These are phyloP conservation scores for Juncus effusus DNA, from an alignment of 176 grass and related monocot genomes.

Conservation along the genomic window DNA sequence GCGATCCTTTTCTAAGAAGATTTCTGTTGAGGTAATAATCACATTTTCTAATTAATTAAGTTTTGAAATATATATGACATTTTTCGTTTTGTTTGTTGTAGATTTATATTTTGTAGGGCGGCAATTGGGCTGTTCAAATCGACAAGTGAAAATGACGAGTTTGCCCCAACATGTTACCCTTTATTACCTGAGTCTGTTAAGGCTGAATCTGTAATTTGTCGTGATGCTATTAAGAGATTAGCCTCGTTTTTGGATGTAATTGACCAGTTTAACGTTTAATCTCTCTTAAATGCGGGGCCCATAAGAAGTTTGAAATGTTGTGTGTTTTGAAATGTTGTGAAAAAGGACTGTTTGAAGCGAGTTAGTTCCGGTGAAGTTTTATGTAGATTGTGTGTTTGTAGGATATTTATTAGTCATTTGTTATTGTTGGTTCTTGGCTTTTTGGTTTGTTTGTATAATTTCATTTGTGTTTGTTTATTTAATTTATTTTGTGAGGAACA, in stretches of 20 bases:
- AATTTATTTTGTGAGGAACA: too few species aligned
- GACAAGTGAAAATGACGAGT: slow-evolving; percentile 40
- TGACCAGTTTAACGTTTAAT: slow-evolving; percentile 37
- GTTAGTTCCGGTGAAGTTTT: too few species aligned
- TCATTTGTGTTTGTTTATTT: too few species aligned
- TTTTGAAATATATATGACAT: background rate
- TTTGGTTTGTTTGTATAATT: too few species aligned
- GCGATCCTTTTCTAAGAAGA: slow-evolving; percentile 75
- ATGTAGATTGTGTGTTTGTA: too few species aligned
- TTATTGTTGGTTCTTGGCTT: too few species aligned
- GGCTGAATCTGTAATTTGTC: slow-evolving; percentile 51
- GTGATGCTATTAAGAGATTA: slow-evolving; percentile 54
- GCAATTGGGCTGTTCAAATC: slow-evolving; percentile 47
- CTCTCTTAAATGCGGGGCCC: slow-evolving; percentile 4
- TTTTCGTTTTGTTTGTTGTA: slow-evolving; percentile 19
- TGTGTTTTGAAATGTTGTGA: too few species aligned
- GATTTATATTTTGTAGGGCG: slow-evolving; percentile 86
- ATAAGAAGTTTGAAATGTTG: background rate
- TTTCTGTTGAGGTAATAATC: slow-evolving; percentile 71
- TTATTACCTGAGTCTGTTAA: slow-evolving; percentile 54
- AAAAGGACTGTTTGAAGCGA: too few species aligned
- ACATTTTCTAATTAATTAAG: background rate
- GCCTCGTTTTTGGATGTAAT: slow-evolving; percentile 39
- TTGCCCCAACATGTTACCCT: slow-evolving; percentile 53
- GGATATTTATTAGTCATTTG: too few species aligned